Evolutionary conservation across 1,139 yeast species (phyloP).

Genomic region (Kodamaea arcana): DNA sequence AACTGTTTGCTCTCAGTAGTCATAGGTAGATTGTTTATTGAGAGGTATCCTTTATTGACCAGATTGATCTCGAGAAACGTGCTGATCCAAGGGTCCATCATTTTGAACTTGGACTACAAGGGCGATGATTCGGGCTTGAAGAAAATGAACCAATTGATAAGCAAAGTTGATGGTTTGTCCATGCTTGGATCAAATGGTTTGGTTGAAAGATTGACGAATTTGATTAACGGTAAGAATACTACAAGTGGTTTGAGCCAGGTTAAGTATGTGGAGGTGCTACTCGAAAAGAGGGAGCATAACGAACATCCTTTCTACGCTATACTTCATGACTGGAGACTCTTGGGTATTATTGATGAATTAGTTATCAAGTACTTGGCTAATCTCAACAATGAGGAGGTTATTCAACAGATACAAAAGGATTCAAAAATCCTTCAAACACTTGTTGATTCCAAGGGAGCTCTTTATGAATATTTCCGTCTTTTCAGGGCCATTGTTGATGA

Average conservation of each 20-base stretch:
- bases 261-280: constrained; percentile 30
- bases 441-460: constrained; percentile 11
- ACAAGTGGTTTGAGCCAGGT: constrained; percentile 26
- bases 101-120: constrained; percentile 29
- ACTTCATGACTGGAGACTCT: constrained; percentile 35
- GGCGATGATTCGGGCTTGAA: constrained; percentile 22
- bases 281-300: too few relatives aligned
- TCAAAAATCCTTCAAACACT: constrained; percentile 20
- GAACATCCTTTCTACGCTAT: constrained; percentile 21
- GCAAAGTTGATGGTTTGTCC: constrained; percentile 31
- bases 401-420: constrained; percentile 20
- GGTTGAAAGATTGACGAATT: constrained; percentile 26
- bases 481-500: constrained; percentile 31
- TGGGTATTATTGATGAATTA: constrained; percentile 34
- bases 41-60: constrained; percentile 18
- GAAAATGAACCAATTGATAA: constrained; percentile 25
- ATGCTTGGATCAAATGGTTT: constrained; percentile 29
- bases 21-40: constrained; percentile 25
- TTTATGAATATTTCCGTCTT: constrained; percentile 21
- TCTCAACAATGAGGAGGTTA: constrained; percentile 13
- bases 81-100: constrained; percentile 24
- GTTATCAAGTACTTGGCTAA: constrained; percentile 26
- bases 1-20: constrained; percentile 31
- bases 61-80: constrained; percentile 23
- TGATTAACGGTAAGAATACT: constrained; percentile 23